phyloP scores from a whole-genome alignment of 495 filamentous ascomycete genomes.

The Penicillium manginii region DNA sequence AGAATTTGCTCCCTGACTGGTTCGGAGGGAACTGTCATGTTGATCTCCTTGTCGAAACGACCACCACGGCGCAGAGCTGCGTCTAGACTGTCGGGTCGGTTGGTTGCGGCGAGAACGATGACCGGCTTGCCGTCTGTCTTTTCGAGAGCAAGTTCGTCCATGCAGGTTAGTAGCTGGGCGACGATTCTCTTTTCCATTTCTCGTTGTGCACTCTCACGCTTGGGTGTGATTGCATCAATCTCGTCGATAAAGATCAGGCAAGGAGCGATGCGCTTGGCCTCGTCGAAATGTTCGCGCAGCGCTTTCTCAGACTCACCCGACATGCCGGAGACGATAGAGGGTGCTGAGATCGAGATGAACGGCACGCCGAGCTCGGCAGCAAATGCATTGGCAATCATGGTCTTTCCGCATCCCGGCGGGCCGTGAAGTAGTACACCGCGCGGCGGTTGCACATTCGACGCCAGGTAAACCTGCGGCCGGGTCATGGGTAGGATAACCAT shows the following conservation, averaged over 20 bases:
- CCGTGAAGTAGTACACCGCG: constrained; percentile 92
- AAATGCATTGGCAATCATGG: constrained; percentile 88
- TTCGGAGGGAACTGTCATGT: constrained; percentile 92
- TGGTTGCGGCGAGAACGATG: constrained; percentile 91
- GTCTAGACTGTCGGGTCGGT: constrained; percentile 88
- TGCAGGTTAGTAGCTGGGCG: constrained; percentile 86
- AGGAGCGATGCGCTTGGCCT: constrained; percentile 84
- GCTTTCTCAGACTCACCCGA: constrained; percentile 97
- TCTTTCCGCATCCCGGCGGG: constrained; percentile 94
- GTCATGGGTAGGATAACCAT: constrained; percentile 82
- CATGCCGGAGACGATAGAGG: constrained; percentile 90
- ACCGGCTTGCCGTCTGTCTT: constrained; percentile 87
- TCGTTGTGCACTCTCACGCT: constrained; percentile 89
- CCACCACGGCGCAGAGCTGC: constrained; percentile 84
- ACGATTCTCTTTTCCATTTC: constrained; percentile 98
- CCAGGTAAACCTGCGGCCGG: constrained; percentile 65
- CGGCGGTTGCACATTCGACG: constrained; percentile 67
- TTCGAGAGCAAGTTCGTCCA: constrained; percentile 81
- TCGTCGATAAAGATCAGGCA: constrained; percentile 96
- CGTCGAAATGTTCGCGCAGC: constrained; percentile 85
- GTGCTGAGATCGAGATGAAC: constrained; percentile 86
- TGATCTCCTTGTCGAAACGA: constrained; percentile 91
- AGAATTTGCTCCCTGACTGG: constrained; percentile 82
- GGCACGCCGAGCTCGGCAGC: constrained; percentile 83
- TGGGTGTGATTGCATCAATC: constrained; percentile 94